Base-by-base conservation (phyloP, 768 basidiomycete genomes). In the Phlegmacium glaucopus region DNA sequence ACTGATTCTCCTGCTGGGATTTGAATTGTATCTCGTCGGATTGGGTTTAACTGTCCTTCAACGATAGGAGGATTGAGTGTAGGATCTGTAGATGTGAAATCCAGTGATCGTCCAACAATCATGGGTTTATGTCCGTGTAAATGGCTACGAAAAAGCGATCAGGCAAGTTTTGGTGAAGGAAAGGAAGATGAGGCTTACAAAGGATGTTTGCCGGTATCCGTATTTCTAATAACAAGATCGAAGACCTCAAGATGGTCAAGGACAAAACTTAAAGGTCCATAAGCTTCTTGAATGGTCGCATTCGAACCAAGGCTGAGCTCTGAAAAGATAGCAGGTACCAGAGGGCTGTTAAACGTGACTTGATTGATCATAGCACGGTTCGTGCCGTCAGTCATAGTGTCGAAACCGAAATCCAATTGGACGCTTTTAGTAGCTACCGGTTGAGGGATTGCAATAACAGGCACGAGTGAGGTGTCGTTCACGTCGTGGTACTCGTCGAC, bases 111-210 rank as follows among this genome's bases (percentile, higher is more conserved):
- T 47, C 80, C 75, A 16, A 95, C 83, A 51, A 98, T 77, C 71
- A 88, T 85, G 69, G 84, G 78, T 57, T 85, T 84, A 72, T 95
- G 90, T 0, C 94, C 94, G 65, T 95, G 93, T 44, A 94, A 65
- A 64, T 96, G 93, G 80, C 92, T 93, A n/a, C n/a, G n/a, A 18
- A 49, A 45, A n/a, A n/a, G n/a, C n/a, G n/a, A n/a, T n/a, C n/a
- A n/a, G n/a, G n/a, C n/a, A n/a, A n/a, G n/a, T n/a, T n/a, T n/a
- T n/a, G n/a, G n/a, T n/a, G n/a, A n/a, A n/a, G n/a, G n/a, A n/a
- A n/a, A n/a, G n/a, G n/a, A n/a, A n/a, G 16, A 44, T 13, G 44
- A 30, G 13, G 67, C 84, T 57, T 54, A 90, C 87, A 93, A 94
- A 42, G 92, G 92, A 65, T 94, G 92, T 53, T 84, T 83, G 9